Evolutionary conservation across 257 asterid genomes (phyloP), one percentile per base, ranked within the genome.

Genomic region (Catharanthus roseus): DNA sequence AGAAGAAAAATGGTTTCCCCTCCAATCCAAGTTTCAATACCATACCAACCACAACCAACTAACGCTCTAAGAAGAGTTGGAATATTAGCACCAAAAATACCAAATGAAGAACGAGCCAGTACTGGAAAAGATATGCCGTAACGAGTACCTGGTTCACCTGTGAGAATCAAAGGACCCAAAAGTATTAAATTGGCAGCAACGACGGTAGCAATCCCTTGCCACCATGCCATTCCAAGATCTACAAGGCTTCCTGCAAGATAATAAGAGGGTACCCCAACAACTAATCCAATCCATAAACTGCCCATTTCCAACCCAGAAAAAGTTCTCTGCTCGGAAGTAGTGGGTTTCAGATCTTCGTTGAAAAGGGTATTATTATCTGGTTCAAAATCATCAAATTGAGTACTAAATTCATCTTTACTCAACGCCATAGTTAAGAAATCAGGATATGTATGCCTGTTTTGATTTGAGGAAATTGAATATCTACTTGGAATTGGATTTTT

Each of bases 151-250:
- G 98, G 88, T 11, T 87, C 85, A 3, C 98, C 98, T 0, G 96
- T 93, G 1, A 93, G 83, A 80, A 88, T 70, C 8, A 91, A 45
- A 0, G 98, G 96, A 49, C 84, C 33, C 31, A 93, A 64, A 0
- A 89, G 50, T 68, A 93, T 80, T 0, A 87, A 13, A 72, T 91
- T 93, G 74, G 98, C 97, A 6, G 84, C 83, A 31, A 93, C 95
- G n/a, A 93, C 95, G 56, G 91, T 87, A 34, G 96, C 91, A 58
- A 93, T 85, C 1, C 98, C 96, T 63, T 93, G 98, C 98, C 98
- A 93, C 98, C 98, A 93, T 0, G 97, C 83, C 98, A 93, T 93
- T 11, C 97, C 98, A 10, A 91, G 89, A 71, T 93, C 98, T 11
- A 91, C 97, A 5, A 91, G 86, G 72, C 97, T 91, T 23, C 97